Conservation (phyloP, 2,329 filamentous ascomycete species). For the Fusarium euwallaceae region DNA sequence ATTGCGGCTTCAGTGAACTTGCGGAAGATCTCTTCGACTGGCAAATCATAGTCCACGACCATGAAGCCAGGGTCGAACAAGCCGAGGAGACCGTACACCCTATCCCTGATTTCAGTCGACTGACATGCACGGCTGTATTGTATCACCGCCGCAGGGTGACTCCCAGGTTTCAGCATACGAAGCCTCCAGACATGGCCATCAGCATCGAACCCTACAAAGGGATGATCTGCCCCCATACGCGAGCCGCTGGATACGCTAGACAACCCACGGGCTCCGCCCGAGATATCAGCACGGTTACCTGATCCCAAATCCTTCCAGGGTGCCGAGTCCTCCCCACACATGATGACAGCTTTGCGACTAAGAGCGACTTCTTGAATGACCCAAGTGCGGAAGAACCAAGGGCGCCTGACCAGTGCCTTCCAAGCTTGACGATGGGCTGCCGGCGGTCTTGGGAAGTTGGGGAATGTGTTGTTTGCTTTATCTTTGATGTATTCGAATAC, state of each 20-base stretch:
- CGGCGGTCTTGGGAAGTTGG: not conserved
- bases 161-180: not conserved
- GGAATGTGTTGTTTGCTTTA: not conserved
- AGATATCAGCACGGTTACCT: slow-evolving; percentile 13
- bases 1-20: slow-evolving; percentile 19
- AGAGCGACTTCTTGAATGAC: slow-evolving; percentile 25
- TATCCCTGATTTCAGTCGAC: slow-evolving; percentile 20
- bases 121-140: slow-evolving; percentile 19
- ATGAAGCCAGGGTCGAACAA: slow-evolving; percentile 16
- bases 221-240: not conserved
- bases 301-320: slow-evolving; percentile 8
- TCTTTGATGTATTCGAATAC: slow-evolving; percentile 20
- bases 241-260: not conserved
- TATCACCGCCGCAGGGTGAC: slow-evolving; percentile 14
- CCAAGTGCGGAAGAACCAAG: slow-evolving; percentile 34
- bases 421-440: not conserved
- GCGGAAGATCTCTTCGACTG: slow-evolving; percentile 16
- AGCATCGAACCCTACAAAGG: not conserved
- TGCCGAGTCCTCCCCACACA: slow-evolving; percentile 8
- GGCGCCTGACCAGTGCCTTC: slow-evolving; percentile 5
- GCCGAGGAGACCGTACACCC: slow-evolving; percentile 15
- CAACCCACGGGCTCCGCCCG: not conserved
- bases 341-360: not conserved
- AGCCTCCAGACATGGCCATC: slow-evolving; percentile 18
- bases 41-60: not conserved